Base-by-base conservation (phyloP, 2,329 filamentous ascomycete species). In the Colletotrichum somersetense region DNA sequence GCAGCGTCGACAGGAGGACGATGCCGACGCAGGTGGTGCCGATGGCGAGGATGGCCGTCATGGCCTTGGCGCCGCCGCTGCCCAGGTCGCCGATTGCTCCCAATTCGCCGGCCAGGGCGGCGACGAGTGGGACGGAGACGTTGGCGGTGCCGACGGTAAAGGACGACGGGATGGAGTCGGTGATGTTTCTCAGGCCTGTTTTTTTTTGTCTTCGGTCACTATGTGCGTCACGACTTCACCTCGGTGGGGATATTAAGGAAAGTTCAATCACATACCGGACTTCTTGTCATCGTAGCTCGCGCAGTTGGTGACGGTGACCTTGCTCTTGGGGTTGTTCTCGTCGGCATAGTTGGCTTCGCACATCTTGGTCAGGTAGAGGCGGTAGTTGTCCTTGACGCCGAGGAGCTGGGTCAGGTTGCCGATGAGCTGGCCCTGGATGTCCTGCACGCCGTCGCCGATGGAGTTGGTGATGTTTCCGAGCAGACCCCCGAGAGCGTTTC, bases 381-480 rank as follows among this genome's bases (percentile, higher is more conserved):
- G 62, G 63, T 78, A 78, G 7, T 64, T 67, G 20, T 78, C 74
- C 57, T 73, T 74, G 44, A 78, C 33, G 10, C 75, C 75, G 30
- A 78, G 38, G 2, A 66, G 62, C 66, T 73, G 30, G 1, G 74
- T 75, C 53, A 77, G 42, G 56, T 75, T 76, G 5, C 71, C 70
- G n/a, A 78, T 23, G 7, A 78, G 66, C 30, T 73, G 52, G 20
- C 76, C 75, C 56, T 77, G 73, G 3, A 78, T 48, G 50, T 78
- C 76, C n/a, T 73, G 53, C 0, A 77, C 30, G 3, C 73, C 72
- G 2, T 73, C 46, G 6, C 74, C 75, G 52, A 76, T 50, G 11
- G 67, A 52, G 3, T 74, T 66, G 20, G 74, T 73, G 26, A 77
- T 12, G 23, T 75, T 74, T 16, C 74, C 68, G 18, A 77, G 55